Conservation (phyloP, 208 protist genomes). For the Borovskyia barvae region DNA sequence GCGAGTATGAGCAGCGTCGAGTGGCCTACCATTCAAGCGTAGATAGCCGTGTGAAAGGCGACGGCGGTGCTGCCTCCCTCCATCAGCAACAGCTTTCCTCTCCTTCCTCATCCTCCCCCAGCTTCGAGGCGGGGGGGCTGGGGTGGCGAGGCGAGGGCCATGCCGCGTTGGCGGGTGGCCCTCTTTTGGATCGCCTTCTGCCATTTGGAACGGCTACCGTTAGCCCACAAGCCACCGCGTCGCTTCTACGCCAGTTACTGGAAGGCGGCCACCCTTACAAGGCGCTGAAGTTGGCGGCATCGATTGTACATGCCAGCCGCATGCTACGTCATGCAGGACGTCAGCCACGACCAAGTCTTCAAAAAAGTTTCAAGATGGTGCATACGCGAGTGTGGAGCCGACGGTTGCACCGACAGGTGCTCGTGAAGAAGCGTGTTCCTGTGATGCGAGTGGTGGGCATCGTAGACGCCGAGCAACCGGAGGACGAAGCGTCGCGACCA, state of each 20-base stretch:
- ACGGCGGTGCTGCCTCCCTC: too few species aligned
- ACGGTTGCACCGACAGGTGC: slow-evolving; percentile 23
- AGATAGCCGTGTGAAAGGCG: too few species aligned
- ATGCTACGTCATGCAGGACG: slow-evolving; percentile 52
- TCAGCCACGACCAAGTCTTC: slow-evolving; percentile 35
- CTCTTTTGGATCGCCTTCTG: slow-evolving; percentile 49
- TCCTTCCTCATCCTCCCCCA: too few species aligned
- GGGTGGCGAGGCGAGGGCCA: background rate
- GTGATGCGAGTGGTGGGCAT: slow-evolving; percentile 32
- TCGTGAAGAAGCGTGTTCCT: slow-evolving; percentile 45
- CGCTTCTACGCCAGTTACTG: slow-evolving; percentile 40
- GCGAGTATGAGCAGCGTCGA: slow-evolving; percentile 37
- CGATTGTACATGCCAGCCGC: slow-evolving; percentile 40
- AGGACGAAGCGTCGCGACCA: background rate
- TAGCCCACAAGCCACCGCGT: slow-evolving; percentile 28
- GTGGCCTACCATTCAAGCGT: slow-evolving; percentile 11
- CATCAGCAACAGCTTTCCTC: too few species aligned
- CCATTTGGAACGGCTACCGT: slow-evolving; percentile 42
- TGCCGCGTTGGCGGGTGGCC: slow-evolving; percentile 2
- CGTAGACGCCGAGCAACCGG: slow-evolving; percentile 5
- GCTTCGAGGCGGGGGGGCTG: background rate
- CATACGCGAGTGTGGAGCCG: slow-evolving; percentile 44
- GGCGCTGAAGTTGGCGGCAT: slow-evolving; percentile 41
- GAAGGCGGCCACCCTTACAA: slow-evolving; percentile 43
- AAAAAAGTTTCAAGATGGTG: slow-evolving; percentile 32